Conservation (phyloP, 768 basidiomycete genomes). For the Hygrophorus russula region DNA sequence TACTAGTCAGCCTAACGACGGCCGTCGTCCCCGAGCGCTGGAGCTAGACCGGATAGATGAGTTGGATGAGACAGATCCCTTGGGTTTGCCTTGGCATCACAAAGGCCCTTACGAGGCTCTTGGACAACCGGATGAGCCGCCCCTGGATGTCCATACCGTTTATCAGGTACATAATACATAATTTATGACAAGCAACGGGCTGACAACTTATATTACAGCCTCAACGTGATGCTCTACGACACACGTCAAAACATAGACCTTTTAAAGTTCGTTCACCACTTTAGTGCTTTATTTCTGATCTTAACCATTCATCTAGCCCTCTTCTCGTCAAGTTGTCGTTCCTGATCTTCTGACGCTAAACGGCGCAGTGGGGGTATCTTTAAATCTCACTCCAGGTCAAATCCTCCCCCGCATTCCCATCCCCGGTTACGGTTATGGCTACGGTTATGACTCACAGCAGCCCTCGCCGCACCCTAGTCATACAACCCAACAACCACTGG, state of each 20-base stretch:
- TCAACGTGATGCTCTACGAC: too few species aligned
- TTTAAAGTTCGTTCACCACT: neutral
- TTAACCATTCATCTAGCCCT: too few species aligned
- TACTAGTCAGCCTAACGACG: neutral
- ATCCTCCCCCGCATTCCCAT: constrained; percentile 32
- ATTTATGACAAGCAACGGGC: too few species aligned
- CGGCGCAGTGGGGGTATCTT: constrained; percentile 23
- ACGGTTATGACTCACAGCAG: too few species aligned
- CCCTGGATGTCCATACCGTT: neutral
- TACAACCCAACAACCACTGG: neutral
- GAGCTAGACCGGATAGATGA: constrained; percentile 68
- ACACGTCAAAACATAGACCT: neutral
- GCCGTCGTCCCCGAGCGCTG: neutral
- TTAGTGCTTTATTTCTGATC: too few species aligned
- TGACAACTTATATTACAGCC: too few species aligned
- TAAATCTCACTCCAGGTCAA: constrained; percentile 46
- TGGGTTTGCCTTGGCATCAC: constrained; percentile 55
- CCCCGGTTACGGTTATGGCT: constrained; percentile 11
- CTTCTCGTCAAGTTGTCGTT: too few species aligned
- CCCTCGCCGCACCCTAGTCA: too few species aligned
- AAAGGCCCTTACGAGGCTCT: constrained; percentile 67
- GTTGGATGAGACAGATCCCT: constrained; percentile 64
- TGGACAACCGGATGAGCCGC: neutral
- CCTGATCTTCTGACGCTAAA: neutral
- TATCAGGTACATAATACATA: too few species aligned